phyloP scores from a whole-genome alignment of 257 asterid species.

The Leonotis leonurus region DNA sequence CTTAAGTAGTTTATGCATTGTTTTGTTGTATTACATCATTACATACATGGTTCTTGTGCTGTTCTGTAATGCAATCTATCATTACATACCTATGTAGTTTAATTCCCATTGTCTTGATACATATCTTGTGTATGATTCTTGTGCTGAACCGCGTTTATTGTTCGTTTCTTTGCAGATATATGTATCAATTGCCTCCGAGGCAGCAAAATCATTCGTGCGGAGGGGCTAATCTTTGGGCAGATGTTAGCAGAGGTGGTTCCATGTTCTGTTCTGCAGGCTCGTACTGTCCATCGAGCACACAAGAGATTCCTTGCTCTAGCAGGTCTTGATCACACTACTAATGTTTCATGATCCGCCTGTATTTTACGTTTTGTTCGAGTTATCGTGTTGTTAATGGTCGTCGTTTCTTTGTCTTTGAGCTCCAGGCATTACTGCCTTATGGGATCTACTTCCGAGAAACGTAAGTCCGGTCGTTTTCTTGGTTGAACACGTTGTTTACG shows the following conservation, averaged over 20 bases:
- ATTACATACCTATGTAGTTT: not conserved
- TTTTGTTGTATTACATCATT: not conserved
- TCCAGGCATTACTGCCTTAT: conserved; percentile 61
- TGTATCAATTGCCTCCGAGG: conserved; percentile 66
- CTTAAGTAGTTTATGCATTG: not conserved
- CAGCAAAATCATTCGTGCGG: conserved; percentile 67
- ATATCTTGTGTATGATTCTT: not conserved
- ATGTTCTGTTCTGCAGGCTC: conserved; percentile 93
- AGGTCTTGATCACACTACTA: conserved; percentile 38
- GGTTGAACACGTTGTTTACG: not conserved
- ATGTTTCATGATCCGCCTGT: not conserved
- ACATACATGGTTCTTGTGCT: not conserved
- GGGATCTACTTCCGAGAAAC: conserved; percentile 48
- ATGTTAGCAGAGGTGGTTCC: conserved; percentile 53
- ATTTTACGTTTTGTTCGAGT: not conserved
- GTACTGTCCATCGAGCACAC: conserved; percentile 63
- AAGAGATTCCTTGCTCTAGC: conserved; percentile 51
- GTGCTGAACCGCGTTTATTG: not conserved
- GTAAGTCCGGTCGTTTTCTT: conserved; percentile 24
- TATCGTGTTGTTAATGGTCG: not conserved
- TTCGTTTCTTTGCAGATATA: conserved; percentile 43
- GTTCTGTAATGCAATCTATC: too few relatives aligned
- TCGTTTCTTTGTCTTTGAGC: conserved; percentile 8
- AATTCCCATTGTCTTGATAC: not conserved
- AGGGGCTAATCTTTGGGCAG: conserved; percentile 91